A percentile compares a stretch with the other conserved stretches of the same genome.
Evolutionary conservation across 495 filamentous ascomycete species (phyloP).

Genomic region (Neurospora tetrasperma): DNA sequence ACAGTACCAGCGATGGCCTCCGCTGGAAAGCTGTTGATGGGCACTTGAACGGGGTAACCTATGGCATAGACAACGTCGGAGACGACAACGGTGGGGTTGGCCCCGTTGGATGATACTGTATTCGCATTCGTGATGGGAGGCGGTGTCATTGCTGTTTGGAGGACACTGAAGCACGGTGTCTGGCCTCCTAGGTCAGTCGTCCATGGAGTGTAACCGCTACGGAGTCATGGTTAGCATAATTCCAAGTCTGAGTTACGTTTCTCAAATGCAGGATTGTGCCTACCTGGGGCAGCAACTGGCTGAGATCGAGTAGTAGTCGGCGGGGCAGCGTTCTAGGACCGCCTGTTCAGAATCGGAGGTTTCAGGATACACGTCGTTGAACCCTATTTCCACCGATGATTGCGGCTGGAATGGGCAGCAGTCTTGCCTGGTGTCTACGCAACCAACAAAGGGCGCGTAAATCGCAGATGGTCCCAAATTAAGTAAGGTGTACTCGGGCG

Average conservation of each 20-base stretch:
- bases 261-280: neutral
- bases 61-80: constrained; percentile 11
- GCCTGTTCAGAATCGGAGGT: constrained; percentile 5
- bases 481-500: constrained; percentile 11
- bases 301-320: constrained; percentile 12
- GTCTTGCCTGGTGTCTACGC: constrained; percentile 7
- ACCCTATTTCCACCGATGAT: neutral
- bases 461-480: constrained; percentile 6
- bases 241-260: neutral
- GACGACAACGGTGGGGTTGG: constrained; percentile 8
- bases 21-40: constrained; percentile 1
- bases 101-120: neutral
- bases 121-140: neutral
- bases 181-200: constrained; percentile 11
- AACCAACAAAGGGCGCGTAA: constrained; percentile 17
- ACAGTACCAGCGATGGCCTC: constrained; percentile 13
- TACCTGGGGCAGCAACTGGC: constrained; percentile 19
- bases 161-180: constrained; percentile 14
- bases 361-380: constrained; percentile 4
- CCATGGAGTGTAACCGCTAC: constrained; percentile 14
- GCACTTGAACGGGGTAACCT: constrained; percentile 5
- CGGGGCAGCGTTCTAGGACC: constrained; percentile 6
- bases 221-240: neutral
- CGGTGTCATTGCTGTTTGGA: neutral
- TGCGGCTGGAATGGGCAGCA: constrained; percentile 14